A percentile compares a stretch with the other conserved stretches of the same genome.
These are phyloP conservation scores for Kwoniella shandongensis DNA, from an alignment of 768 basidiomycete species.

Conservation along the genomic window DNA sequence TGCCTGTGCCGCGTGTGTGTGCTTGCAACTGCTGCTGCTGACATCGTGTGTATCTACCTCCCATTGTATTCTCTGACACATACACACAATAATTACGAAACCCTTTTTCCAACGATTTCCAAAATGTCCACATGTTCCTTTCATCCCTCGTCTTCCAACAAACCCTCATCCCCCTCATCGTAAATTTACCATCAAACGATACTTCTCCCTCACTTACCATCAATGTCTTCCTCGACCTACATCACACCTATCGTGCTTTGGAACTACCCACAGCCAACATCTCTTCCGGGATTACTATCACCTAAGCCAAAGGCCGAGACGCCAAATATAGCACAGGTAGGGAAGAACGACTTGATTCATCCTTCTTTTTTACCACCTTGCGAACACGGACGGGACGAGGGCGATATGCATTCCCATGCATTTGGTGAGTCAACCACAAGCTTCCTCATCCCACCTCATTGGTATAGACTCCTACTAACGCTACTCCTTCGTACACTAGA, in stretches of 20 bases:
- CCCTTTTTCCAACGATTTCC: no score
- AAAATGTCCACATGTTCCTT: no score
- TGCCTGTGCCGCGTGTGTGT: no score
- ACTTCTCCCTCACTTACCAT: neutral
- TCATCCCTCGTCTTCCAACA: neutral
- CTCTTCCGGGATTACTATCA: constrained; percentile 18
- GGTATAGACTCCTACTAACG: no score
- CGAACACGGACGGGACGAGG: constrained; percentile 35
- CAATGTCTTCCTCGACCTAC: neutral
- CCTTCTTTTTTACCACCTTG: constrained; percentile 45
- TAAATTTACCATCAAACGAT: neutral
- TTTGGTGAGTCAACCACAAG: constrained; percentile 30
- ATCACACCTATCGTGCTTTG: neutral
- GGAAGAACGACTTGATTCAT: constrained; percentile 36
- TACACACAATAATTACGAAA: no score
- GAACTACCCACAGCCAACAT: constrained; percentile 16
- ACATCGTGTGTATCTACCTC: no score
- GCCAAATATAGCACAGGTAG: constrained; percentile 1
- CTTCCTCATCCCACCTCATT: neutral
- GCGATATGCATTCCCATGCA: constrained; percentile 44
- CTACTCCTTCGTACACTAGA: constrained; percentile 20
- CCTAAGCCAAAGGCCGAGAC: constrained; percentile 11
- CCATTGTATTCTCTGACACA: no score
- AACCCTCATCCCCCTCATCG: constrained; percentile 9
- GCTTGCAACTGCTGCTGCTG: no score